Conservation (phyloP, 352 stramenopile genomes). For the Pythium brassicae region DNA sequence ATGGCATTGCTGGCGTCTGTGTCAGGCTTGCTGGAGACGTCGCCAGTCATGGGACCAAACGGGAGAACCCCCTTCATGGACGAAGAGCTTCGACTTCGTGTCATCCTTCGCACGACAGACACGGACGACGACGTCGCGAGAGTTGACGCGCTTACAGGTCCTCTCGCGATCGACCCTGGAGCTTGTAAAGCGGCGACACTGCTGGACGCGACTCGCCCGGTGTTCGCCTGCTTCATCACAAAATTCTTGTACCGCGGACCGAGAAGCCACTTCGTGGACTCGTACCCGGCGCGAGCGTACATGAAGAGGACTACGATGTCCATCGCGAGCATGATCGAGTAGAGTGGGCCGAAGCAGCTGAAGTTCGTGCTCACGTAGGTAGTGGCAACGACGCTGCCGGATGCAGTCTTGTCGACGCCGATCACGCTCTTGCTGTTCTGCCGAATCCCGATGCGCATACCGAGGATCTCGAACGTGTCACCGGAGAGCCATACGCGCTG, state of each 20-base stretch:
- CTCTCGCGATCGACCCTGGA: background rate
- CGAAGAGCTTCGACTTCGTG: background rate
- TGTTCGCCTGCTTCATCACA: slow-evolving; percentile 2
- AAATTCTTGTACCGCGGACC: slow-evolving; percentile 9
- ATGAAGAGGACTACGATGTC: slow-evolving; percentile 15
- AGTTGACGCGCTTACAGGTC: background rate
- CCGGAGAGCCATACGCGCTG: slow-evolving; percentile 16
- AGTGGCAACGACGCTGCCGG: background rate
- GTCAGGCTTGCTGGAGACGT: background rate
- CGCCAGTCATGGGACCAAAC: background rate
- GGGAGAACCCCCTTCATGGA: background rate
- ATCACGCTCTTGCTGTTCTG: slow-evolving; percentile 16
- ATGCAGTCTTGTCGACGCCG: background rate
- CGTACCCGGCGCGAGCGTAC: slow-evolving; percentile 11
- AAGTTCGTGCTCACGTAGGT: slow-evolving; percentile 16
- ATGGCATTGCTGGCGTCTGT: slow-evolving; percentile 1
- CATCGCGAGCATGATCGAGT: slow-evolving; percentile 19
- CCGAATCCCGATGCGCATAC: slow-evolving; percentile 15
- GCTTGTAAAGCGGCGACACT: background rate
- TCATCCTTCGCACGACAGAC: background rate
- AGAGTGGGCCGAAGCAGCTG: slow-evolving; percentile 16
- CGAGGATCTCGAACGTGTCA: slow-evolving; percentile 15
- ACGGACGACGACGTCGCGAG: background rate
- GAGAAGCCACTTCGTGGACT: slow-evolving; percentile 10
- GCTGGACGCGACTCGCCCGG: background rate